Base-by-base conservation (phyloP, 73 alveolate species). In the Breviolum minutum region DNA sequence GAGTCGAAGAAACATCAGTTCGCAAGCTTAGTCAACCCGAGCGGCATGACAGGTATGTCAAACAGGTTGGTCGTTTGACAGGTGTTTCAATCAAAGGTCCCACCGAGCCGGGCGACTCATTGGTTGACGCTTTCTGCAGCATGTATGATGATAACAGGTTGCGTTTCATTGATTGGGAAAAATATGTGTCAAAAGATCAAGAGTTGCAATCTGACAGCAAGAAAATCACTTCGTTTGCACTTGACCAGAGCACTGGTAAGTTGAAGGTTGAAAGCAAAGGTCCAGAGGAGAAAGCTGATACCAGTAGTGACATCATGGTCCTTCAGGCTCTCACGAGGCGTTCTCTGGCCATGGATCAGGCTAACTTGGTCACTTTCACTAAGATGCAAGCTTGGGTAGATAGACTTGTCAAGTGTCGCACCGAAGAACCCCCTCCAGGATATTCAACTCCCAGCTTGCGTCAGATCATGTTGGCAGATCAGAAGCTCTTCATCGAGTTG, bases 341-440 rank as follows among this genome's bases (percentile, higher is more conserved):
- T 2, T 29, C 81, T 2, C 63, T 86, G 7, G 95, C 95, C 6
- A 13, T 86, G 29, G 95, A 86, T 64, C 95, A 86, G 81, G 95
- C 95, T 8, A 86, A 86, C 9, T 14, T 86, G 63, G 40, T 86
- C 0, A 80, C 62, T 16, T 86, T 20, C 20, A 8, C 80, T 5
- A 2, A 60, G 79, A 14, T 62, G 48, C 30, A 40, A 30, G 32
- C 22, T 77, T 86, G 95, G 95, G 10, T 29, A 20, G 80, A 63
- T 22, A 26, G 80, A 19, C 27, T 86, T 30, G 0, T 86, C 62
- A 62, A 68, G 40, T 63, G 70, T 24, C 68, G 70, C 40, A 32
- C 54, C 70, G 60, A 81, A 5, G 90, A 81, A 9, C 60, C 90
- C 4, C 71, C 90, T 1, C 71, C 90, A 0, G 71, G 70, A 9